Percentiles rank a stretch among this genome's conserved stretches.
These are phyloP conservation scores for Tardiomyces blankii DNA, from an alignment of 1,139 yeast genomes.

Conservation along the genomic window DNA sequence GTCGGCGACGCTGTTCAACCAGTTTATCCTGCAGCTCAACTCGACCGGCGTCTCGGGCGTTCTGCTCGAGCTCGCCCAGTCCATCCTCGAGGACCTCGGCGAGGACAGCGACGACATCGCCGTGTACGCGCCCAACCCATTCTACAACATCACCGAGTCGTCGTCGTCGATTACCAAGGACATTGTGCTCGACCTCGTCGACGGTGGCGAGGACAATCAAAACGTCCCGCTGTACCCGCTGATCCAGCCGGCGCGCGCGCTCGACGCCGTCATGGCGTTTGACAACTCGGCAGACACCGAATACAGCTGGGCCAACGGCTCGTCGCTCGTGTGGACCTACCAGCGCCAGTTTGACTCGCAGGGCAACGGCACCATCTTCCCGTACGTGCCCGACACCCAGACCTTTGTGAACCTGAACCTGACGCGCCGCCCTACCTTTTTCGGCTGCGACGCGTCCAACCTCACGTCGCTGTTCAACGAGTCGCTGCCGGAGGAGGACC, in stretches of 20 bases:
- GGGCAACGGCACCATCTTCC: constrained; percentile 58
- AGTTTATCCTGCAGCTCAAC: constrained; percentile 41
- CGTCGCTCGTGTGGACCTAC: constrained; percentile 49
- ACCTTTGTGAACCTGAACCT: constrained; percentile 49
- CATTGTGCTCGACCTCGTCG: constrained; percentile 48
- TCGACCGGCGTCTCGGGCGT: constrained; percentile 40
- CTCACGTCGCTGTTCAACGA: constrained; percentile 38
- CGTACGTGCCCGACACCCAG: constrained; percentile 58
- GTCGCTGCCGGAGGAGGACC: constrained; percentile 12
- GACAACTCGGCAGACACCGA: constrained; percentile 80
- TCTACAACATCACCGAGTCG: constrained; percentile 33
- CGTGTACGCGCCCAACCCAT: constrained; percentile 65
- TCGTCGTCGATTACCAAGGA: constrained; percentile 26
- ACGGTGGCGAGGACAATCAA: constrained; percentile 80
- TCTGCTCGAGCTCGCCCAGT: constrained; percentile 31
- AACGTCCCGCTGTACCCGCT: constrained; percentile 73
- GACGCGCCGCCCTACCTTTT: constrained; percentile 40
- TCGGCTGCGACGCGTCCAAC: constrained; percentile 72
- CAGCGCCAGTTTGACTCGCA: constrained; percentile 39
- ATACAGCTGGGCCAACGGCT: constrained; percentile 42
- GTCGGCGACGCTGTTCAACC: constrained; percentile 58
- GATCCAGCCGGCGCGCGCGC: constrained; percentile 54
- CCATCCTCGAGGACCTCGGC: constrained; percentile 31
- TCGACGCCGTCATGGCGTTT: constrained; percentile 72
- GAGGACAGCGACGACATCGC: constrained; percentile 49